Base-by-base conservation (phyloP, 495 filamentous ascomycete genomes). In the Aspergillus nidulans region DNA sequence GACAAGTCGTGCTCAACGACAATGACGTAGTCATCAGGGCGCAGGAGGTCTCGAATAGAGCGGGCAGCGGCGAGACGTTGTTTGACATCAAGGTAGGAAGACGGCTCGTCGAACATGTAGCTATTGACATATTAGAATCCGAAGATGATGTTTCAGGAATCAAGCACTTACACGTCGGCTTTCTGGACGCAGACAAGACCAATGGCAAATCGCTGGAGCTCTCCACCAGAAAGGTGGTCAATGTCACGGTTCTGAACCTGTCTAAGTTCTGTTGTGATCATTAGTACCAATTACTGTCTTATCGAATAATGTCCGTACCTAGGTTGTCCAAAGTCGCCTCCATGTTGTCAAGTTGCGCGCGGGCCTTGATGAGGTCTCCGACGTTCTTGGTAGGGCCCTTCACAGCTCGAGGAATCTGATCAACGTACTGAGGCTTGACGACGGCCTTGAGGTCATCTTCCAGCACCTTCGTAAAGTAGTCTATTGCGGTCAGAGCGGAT, bases 51-150 rank as follows among this genome's bases (percentile, higher is more conserved):
- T 44, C 94, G 91, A 66, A 98, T 97, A 50, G 94, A 89, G 56
- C 87, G 85, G 57, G 89, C 92, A 57, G 94, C 94, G 62, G 85
- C 87, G 65, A 98, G 77, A 84, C 94, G 88, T 71, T 98, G 92
- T 78, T 97, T 96, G 66, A 96, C 92, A 85, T 98, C 95, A 26
- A 98, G 85, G 64, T 95, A 98, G 9, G 94, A 97, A 13, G 92
- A 97, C 20, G 95, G 95, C 77, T 98, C 94, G 69, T 98, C 94
- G 63, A 98, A 98, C 95, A 97, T 97, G 78, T 98, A 96, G 23
- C 86, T 88, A 62, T 12, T 40, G 30, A 49, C 49, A 68, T 23
- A 69, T 69, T 41, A 51, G 30, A 16, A 26, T 30, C 4, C 15
- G 23, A 52, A 19, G 7, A 19, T 34, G 40, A 6, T 2, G 3